Base-by-base conservation (phyloP, 2,329 filamentous ascomycete genomes). In the Fusarium miscanthi region DNA sequence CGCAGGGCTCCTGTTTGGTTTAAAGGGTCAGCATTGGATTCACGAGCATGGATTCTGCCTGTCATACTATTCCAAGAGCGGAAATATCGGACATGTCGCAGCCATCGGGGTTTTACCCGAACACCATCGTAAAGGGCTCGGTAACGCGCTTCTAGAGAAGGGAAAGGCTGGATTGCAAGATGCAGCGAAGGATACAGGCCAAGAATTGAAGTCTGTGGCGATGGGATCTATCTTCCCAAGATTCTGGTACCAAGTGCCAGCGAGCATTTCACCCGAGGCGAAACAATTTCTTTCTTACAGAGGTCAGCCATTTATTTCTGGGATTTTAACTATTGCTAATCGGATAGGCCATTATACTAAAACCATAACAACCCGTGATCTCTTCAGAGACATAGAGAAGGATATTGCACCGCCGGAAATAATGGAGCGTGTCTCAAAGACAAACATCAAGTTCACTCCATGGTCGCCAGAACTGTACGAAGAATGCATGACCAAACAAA, bases 401-500 rank as follows among this genome's bases (percentile, higher is more conserved):
- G 35, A 37, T 0, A 61, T 72, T 8, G 76, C 33, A 8, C 68
- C 73, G 1, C 37, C 73, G 5, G 65, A 72, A n/a, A 43, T 74
- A 23, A 41, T 77, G 25, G 71, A 74, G 14, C 56, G 57, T 23
- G 72, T 72, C 2, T 62, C 74, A 30, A 77, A 74, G 56, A 58
- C 31, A 12, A 73, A 66, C 1, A 13, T 66, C 5, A 69, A 52
- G 23, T 77, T 77, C 33, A 48, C 63, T n/a, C 69, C 73, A 6
- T 77, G 76, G 74, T 72, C 74, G 1, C 46, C 73, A 3, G 76
- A 75, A 1, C 12, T 76, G 4, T 75, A 76, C 6, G 73, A 77
- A 13, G 76, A 77, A 30, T 77, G 76, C 45, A 71, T 77, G 25
- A 7, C 51, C 3, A 77, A 75, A 38, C 76, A 77, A 33, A 17